Conservation (phyloP, 495 filamentous ascomycete species). For the Astrothelium subdiscretum region DNA sequence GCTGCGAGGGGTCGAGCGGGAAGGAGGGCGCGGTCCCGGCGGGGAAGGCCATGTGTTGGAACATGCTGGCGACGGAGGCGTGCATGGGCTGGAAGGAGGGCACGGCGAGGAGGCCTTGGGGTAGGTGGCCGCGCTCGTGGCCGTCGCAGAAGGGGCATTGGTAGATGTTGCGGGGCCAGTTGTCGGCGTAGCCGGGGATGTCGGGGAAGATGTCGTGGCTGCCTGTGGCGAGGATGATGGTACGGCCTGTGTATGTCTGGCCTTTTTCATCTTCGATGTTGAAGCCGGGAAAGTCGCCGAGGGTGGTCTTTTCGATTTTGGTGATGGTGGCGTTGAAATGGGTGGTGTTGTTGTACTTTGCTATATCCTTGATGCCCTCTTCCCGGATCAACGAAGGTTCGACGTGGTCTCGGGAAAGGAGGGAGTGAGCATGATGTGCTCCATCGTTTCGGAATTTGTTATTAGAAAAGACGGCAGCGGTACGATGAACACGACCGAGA, state of each 20-base stretch:
- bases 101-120: not conserved
- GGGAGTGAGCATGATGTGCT: not conserved
- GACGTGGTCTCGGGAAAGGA: not conserved
- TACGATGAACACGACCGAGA: not conserved
- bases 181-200: not conserved
- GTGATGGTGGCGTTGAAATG: not conserved
- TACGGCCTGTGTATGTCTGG: not conserved
- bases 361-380: not conserved
- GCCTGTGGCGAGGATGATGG: not conserved
- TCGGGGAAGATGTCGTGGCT: not conserved
- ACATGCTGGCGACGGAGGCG: not conserved
- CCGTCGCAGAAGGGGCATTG: slow-evolving; percentile 3
- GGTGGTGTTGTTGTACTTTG: not conserved
- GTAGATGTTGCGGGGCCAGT: not conserved
- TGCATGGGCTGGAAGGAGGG: not conserved
- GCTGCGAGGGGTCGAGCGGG: not conserved
- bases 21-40: not conserved
- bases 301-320: not conserved
- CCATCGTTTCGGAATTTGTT: not conserved
- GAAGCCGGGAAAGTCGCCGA: not conserved
- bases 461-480: not conserved
- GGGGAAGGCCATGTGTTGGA: not conserved
- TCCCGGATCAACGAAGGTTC: not conserved
- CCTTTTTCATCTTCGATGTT: not conserved
- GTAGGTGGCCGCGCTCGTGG: not conserved